Percentiles rank a stretch among this genome's conserved stretches.
Conservation (phyloP, 805 yeast species). For the Cyberlindnera petersonii region DNA sequence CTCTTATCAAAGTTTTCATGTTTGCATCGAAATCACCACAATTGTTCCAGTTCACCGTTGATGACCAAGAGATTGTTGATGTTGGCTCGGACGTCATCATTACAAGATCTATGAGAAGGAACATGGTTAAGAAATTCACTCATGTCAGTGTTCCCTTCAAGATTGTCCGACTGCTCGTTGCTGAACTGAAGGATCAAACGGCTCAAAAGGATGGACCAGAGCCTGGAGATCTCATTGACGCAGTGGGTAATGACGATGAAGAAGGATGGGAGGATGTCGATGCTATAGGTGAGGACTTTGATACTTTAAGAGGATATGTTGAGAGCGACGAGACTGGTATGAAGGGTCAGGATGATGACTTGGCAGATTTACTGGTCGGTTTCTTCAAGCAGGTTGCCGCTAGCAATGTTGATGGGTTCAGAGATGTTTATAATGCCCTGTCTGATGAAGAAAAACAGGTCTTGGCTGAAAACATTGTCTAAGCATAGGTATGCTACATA, state of each 20-base stretch:
- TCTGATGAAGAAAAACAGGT: slow-evolving; percentile 42
- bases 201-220: slow-evolving; percentile 13
- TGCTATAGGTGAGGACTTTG: slow-evolving; percentile 60
- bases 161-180: slow-evolving; percentile 64
- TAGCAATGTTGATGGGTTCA: slow-evolving; percentile 49
- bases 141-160: slow-evolving; percentile 66
- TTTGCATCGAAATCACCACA: slow-evolving; percentile 35
- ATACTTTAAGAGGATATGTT: slow-evolving; percentile 56
- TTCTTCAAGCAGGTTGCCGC: slow-evolving; percentile 46
- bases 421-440: slow-evolving; percentile 39
- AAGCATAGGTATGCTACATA: slow-evolving; percentile 12
- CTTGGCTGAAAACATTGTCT: slow-evolving; percentile 47
- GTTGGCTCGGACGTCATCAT: slow-evolving; percentile 57
- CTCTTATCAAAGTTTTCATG: slow-evolving; percentile 66
- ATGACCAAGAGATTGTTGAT: slow-evolving; percentile 73
- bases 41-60: slow-evolving; percentile 53
- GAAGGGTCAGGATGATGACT: slow-evolving; percentile 7
- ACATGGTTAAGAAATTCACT: slow-evolving; percentile 50
- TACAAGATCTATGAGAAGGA: slow-evolving; percentile 74
- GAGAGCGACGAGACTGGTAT: slow-evolving; percentile 36
- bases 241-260: slow-evolving; percentile 60
- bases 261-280: slow-evolving; percentile 76
- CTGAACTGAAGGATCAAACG: slow-evolving; percentile 65
- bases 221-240: slow-evolving; percentile 45
- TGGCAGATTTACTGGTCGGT: slow-evolving; percentile 38